Evolutionary conservation across 805 yeast species (phyloP).

Genomic region (Candida chilensis): DNA sequence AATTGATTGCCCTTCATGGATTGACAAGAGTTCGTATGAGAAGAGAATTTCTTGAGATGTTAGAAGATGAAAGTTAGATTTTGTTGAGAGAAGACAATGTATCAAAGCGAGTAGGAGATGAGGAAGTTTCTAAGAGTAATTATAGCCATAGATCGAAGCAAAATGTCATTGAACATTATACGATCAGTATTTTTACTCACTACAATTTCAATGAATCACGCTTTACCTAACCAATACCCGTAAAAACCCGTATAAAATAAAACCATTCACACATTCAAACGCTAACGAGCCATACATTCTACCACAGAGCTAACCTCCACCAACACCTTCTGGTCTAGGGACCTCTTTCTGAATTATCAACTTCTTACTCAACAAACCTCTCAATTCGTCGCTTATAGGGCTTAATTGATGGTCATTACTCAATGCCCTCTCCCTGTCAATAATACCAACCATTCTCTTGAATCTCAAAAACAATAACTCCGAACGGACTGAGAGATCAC

Average conservation of each 20-base stretch:
- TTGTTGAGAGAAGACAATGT: no score
- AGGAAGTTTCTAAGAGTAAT: no score
- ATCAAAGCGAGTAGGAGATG: no score
- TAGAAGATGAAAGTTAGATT: neutral
- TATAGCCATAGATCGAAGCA: no score
- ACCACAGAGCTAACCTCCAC: conserved; percentile 30
- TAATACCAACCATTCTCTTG: conserved; percentile 67
- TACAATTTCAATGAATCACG: no score
- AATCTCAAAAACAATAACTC: conserved; percentile 79
- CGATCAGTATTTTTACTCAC: no score
- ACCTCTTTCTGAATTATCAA: conserved; percentile 57
- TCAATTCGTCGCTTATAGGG: conserved; percentile 43
- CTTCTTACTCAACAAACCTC: conserved; percentile 51
- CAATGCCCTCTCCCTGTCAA: conserved; percentile 43
- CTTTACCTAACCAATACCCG: no score
- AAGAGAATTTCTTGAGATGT: neutral
- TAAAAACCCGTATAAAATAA: no score
- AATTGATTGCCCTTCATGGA: neutral
- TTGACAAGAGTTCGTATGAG: neutral
- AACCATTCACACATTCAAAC: no score
- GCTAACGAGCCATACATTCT: no score
- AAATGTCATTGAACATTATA: no score
- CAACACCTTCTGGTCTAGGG: conserved; percentile 30
- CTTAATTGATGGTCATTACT: conserved; percentile 12
- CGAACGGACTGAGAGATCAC: conserved; percentile 73